A percentile compares a stretch with the other conserved stretches of the same genome.
phyloP scores from a whole-genome alignment of 2,329 filamentous ascomycete species.

The Monosporascus sp. region DNA sequence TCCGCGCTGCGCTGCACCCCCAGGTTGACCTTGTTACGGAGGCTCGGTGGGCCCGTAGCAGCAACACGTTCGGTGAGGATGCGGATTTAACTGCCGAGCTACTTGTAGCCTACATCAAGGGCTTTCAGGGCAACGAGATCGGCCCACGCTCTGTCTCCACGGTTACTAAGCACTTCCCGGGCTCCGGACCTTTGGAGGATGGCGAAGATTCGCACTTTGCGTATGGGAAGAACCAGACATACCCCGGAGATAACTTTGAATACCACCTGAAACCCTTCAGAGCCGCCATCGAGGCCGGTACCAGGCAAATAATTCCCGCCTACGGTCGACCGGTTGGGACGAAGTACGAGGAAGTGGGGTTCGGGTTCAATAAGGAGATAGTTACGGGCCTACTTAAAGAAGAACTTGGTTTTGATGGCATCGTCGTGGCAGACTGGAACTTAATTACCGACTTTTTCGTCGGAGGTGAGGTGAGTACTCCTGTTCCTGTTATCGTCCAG shows the following conservation, averaged over 20 bases:
- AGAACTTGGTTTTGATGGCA: slow-evolving; percentile 44
- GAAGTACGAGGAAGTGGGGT: slow-evolving; percentile 41
- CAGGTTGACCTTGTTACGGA: slow-evolving; percentile 47
- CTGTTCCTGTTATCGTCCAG: no score
- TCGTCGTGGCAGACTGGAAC: slow-evolving; percentile 48
- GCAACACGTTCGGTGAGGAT: slow-evolving; percentile 43
- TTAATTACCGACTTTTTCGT: slow-evolving; percentile 37
- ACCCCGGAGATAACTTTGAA: slow-evolving; percentile 45
- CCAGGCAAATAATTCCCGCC: slow-evolving; percentile 48
- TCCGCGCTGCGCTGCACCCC: slow-evolving; percentile 42
- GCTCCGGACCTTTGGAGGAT: slow-evolving; percentile 40
- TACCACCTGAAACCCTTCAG: slow-evolving; percentile 46
- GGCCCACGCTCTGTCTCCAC: slow-evolving; percentile 39
- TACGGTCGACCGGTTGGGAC: slow-evolving; percentile 43
- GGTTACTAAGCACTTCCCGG: slow-evolving; percentile 50
- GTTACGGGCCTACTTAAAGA: slow-evolving; percentile 42
- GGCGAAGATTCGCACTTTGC: slow-evolving; percentile 48
- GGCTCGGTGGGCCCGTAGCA: slow-evolving; percentile 43
- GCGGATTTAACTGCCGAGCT: slow-evolving; percentile 33
- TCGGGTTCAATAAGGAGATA: slow-evolving; percentile 46
- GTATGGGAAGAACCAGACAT: slow-evolving; percentile 46
- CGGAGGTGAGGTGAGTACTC: no score
- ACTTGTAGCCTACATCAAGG: slow-evolving; percentile 39
- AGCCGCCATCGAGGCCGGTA: slow-evolving; percentile 42
- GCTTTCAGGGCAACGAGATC: slow-evolving; percentile 40